These are phyloP conservation scores for Chondrostereum purpureum DNA, from an alignment of 1,284 basidiomycete species.

Conservation along the genomic window DNA sequence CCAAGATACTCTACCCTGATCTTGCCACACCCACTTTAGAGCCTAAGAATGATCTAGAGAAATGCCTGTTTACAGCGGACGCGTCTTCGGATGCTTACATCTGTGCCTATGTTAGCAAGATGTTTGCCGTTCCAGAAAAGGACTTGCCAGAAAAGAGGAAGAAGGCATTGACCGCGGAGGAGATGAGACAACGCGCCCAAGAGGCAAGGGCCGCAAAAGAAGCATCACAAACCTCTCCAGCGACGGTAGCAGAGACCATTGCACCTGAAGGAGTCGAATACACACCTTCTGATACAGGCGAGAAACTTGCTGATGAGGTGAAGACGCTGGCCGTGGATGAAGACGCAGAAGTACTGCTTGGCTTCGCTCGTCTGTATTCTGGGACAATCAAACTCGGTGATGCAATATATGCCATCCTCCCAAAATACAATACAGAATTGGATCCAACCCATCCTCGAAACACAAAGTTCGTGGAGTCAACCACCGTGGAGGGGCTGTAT, in stretches of 20 bases:
- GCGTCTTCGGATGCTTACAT: constrained; percentile 54
- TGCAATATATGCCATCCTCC: constrained; percentile 72
- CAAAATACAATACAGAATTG: constrained; percentile 79
- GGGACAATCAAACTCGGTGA: constrained; percentile 72
- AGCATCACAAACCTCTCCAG: constrained; percentile 15
- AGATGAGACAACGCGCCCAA: constrained; percentile 71
- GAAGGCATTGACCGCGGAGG: constrained; percentile 75
- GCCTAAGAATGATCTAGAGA: constrained; percentile 77
- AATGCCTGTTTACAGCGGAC: constrained; percentile 73
- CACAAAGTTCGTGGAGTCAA: constrained; percentile 56
- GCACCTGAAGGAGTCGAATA: constrained; percentile 14
- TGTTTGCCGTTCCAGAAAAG: constrained; percentile 84
- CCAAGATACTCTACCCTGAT: constrained; percentile 91
- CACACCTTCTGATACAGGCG: constrained; percentile 14
- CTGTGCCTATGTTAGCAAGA: constrained; percentile 94
- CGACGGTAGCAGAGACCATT: too few species aligned
- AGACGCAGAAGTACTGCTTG: constrained; percentile 67
- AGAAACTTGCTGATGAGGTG: constrained; percentile 17
- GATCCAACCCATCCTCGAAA: constrained; percentile 68
- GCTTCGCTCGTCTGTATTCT: constrained; percentile 92
- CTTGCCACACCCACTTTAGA: constrained; percentile 46
- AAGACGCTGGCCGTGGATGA: constrained; percentile 16
- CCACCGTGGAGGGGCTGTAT: constrained; percentile 77
- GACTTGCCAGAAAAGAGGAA: constrained; percentile 86
- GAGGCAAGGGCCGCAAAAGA: constrained; percentile 51